Conservation (phyloP, 768 basidiomycete genomes). For the Suillus subaureus region DNA sequence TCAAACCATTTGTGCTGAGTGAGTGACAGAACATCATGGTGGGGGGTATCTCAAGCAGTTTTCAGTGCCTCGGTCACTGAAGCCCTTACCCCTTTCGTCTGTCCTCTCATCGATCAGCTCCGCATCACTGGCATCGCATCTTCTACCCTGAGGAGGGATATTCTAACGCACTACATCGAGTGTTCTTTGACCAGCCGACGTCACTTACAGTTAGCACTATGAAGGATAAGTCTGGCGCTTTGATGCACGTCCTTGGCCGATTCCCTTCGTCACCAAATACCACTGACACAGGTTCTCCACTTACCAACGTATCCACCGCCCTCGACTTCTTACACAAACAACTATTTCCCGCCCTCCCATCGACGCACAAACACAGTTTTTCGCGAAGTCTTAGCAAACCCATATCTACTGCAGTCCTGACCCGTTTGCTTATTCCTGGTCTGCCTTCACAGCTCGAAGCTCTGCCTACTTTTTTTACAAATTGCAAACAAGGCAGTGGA, state of each 20-base stretch:
- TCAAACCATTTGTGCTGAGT: conserved; percentile 56
- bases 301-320: conserved; percentile 57
- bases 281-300: conserved; percentile 41
- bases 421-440: conserved; percentile 66
- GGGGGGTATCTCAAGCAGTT: background rate
- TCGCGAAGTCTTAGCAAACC: conserved; percentile 62
- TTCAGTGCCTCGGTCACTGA: conserved; percentile 60
- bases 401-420: conserved; percentile 59
- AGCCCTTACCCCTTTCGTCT: conserved; percentile 50
- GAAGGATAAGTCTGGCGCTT: conserved; percentile 31
- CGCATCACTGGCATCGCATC: conserved; percentile 53
- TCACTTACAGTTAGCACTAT: conserved; percentile 42
- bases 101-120: conserved; percentile 63
- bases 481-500: conserved; percentile 57
- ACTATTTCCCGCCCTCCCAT: conserved; percentile 60
- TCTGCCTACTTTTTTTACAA: conserved; percentile 63
- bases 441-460: conserved; percentile 65
- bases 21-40: conserved; percentile 34
- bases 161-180: conserved; percentile 62
- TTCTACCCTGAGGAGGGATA: conserved; percentile 68
- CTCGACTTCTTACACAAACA: conserved; percentile 65
- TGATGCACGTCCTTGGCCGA: conserved; percentile 50
- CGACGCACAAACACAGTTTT: conserved; percentile 47
- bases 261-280: conserved; percentile 45
- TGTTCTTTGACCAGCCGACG: conserved; percentile 54